These are phyloP conservation scores for Aegilops bicornis DNA, from an alignment of 176 grass and related monocot genomes.

Conservation along the genomic window DNA sequence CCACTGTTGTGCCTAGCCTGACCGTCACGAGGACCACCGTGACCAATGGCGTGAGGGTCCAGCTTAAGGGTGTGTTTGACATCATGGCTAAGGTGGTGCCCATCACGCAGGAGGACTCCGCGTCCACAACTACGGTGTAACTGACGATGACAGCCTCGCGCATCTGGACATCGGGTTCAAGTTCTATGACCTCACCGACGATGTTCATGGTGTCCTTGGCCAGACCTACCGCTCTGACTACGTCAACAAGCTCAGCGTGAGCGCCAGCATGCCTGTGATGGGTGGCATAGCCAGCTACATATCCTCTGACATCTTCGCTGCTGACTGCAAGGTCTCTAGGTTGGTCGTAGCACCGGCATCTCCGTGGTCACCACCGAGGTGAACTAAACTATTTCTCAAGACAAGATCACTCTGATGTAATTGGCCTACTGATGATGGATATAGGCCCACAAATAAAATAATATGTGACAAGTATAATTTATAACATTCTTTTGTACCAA, in stretches of 20 bases:
- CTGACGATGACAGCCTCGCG: not conserved
- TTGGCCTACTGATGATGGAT: too few relatives aligned
- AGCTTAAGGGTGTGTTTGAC: not conserved
- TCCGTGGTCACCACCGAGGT: not conserved
- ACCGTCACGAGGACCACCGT: not conserved
- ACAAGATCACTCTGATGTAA: too few relatives aligned
- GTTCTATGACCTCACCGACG: not conserved
- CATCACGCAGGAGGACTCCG: not conserved
- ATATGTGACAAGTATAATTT: too few relatives aligned
- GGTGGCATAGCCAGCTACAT: not conserved
- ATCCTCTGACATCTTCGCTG: not conserved
- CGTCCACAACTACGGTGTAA: not conserved
- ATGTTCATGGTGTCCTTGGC: not conserved
- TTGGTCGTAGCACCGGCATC: not conserved
- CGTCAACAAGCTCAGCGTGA: not conserved
- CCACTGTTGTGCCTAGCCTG: not conserved
- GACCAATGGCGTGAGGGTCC: not conserved
- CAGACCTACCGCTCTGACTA: not conserved
- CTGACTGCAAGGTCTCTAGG: not conserved
- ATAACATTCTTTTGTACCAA: too few relatives aligned
- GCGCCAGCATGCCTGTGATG: not conserved
- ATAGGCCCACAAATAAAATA: too few relatives aligned
- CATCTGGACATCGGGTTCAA: not conserved
- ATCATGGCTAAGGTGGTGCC: not conserved
- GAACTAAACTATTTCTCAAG: not conserved